phyloP scores from a whole-genome alignment of 768 basidiomycete genomes.

The Mycena capillaripes region DNA sequence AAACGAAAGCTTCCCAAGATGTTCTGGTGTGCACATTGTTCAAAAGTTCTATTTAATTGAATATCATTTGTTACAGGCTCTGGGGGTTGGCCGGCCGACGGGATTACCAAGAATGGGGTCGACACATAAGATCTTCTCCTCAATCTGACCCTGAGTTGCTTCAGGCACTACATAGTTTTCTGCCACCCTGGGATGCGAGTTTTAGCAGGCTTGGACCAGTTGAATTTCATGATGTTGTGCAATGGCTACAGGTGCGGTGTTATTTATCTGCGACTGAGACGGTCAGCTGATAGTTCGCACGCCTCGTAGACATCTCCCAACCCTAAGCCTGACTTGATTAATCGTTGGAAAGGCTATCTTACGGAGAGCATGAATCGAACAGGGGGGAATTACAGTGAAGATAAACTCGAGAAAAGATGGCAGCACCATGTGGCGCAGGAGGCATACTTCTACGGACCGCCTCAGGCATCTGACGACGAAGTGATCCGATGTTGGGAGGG shows the following conservation, averaged over 20 bases:
- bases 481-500: too few relatives aligned
- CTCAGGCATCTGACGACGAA: not conserved
- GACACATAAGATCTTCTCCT: not conserved
- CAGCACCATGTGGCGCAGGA: not conserved
- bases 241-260: not conserved
- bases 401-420: slow-evolving; percentile 9
- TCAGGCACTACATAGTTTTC: not conserved
- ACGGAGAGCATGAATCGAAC: not conserved
- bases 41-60: not conserved
- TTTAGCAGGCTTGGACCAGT: not conserved
- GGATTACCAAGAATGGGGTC: not conserved
- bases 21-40: not conserved
- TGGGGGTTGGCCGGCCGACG: not conserved
- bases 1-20: not conserved
- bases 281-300: not conserved
- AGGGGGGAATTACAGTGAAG: not conserved
- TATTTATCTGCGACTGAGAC: not conserved
- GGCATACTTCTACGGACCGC: not conserved
- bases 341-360: not conserved
- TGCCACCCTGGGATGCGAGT: not conserved
- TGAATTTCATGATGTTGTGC: not conserved
- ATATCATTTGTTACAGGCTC: not conserved
- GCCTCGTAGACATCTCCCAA: not conserved
- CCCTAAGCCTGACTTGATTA: not conserved
- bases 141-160: not conserved